Evolutionary conservation across 768 basidiomycete species (phyloP), one percentile per base, ranked within the genome.

Genomic region (Phylloporus rhodoxanthus): DNA sequence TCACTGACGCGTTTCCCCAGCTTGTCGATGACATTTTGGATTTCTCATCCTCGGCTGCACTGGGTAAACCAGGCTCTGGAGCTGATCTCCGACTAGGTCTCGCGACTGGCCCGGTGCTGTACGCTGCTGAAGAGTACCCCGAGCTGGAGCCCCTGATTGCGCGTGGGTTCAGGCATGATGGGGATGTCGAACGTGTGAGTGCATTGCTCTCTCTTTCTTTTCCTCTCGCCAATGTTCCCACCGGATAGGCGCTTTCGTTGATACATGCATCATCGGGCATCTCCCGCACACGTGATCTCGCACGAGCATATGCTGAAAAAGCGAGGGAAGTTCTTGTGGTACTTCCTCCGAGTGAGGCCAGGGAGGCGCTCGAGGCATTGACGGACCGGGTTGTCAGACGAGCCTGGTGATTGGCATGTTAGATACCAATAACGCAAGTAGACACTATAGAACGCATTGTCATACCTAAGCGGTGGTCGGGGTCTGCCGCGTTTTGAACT

Each of bases 11-110:
- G 40, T 41, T 47, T 25, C 15, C 59, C 15, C 59, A 95, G 92
- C 85, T 99, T 9, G 86, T 98, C 42, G 96, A 99, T 64, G 96
- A 99, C 63, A 79, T 93, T 30, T 73, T 99, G 3, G 96, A 98
- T 70, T 98, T 91, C 63, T 87, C 93, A 43, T 81, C 87, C 1
- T 85, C 84, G 10, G 72, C 72, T 0, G 66, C 85, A 0, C 79
- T 98, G 11, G 95, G 95, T 30, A 98, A 98, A 71, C 96, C 96
- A 0, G 83, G 85, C 0, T 48, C 63, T 15, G 89, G 88, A 15
- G 87, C 91, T 2, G 91, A 93, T 64, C 74, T 92, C 14, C 80
- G 84, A 47, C 71, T 92, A 0, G 90, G 91, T 0, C 75, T 92
- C 25, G 89, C 96, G 5, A 91, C 89, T 1, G 93, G 84, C 2